Conservation (phyloP, 1,284 basidiomycete genomes). For the Cystobasidium sp. region DNA sequence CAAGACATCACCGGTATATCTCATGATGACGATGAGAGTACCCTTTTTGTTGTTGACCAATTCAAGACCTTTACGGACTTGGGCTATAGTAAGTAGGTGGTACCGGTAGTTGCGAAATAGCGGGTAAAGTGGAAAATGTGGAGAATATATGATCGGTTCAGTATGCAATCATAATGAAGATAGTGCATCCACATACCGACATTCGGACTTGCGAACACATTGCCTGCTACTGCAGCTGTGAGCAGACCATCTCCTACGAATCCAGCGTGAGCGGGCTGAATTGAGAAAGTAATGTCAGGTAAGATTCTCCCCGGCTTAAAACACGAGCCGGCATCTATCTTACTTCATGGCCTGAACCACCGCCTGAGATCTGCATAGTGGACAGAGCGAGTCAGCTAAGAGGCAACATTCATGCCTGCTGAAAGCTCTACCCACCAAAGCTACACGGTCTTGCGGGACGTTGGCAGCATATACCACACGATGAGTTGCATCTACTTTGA, state of each 20-base stretch:
- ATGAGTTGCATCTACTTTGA: slow-evolving; percentile 65
- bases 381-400: not conserved
- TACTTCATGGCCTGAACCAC: slow-evolving; percentile 41
- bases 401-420: slow-evolving; percentile 7
- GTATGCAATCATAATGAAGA: not conserved
- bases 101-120: not conserved
- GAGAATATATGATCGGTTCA: slow-evolving; percentile 2
- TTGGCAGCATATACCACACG: slow-evolving; percentile 41
- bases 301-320: not conserved
- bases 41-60: slow-evolving; percentile 77
- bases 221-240: slow-evolving; percentile 82
- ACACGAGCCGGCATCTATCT: not conserved
- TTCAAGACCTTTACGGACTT: slow-evolving; percentile 63
- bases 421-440: slow-evolving; percentile 21
- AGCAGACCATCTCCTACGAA: slow-evolving; percentile 75
- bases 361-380: slow-evolving; percentile 21
- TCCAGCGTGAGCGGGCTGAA: slow-evolving; percentile 66
- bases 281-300: not conserved
- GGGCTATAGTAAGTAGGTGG: not conserved
- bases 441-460: slow-evolving; percentile 41
- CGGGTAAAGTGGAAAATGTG: not conserved
- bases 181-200: slow-evolving; percentile 43
- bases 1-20: slow-evolving; percentile 52
- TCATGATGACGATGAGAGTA: slow-evolving; percentile 46
- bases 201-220: slow-evolving; percentile 63